Percentiles rank a stretch among this genome's conserved stretches.
These are phyloP conservation scores for Stromatinia cepivora DNA, from an alignment of 2,329 filamentous ascomycete genomes.

Conservation along the genomic window DNA sequence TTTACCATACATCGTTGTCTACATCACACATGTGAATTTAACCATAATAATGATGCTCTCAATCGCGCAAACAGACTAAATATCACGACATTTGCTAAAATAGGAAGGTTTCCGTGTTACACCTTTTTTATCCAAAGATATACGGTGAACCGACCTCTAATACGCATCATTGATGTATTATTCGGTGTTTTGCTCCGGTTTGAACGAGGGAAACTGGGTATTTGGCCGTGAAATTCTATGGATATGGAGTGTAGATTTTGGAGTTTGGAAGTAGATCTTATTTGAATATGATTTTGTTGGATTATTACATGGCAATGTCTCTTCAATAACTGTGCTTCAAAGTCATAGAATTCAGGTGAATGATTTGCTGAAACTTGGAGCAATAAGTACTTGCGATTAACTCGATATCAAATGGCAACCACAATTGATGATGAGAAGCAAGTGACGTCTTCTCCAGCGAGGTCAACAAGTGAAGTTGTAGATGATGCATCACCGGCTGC, in stretches of 20 bases:
- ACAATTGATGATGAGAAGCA: constrained; percentile 30
- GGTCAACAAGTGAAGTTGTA: constrained; percentile 17
- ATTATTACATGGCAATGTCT: neutral
- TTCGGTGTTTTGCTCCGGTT: constrained; percentile 1
- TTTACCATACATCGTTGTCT: neutral
- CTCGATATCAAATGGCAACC: constrained; percentile 15
- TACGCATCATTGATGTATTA: neutral
- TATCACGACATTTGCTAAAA: constrained; percentile 33
- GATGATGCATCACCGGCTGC: constrained; percentile 22
- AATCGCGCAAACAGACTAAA: constrained; percentile 17
- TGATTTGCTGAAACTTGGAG: neutral
- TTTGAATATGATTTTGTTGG: neutral
- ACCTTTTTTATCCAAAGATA: constrained; percentile 13
- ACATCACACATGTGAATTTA: neutral
- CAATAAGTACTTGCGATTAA: neutral
- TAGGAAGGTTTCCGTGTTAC: constrained; percentile 25
- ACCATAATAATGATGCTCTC: neutral
- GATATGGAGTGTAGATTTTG: neutral
- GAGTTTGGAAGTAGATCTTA: neutral
- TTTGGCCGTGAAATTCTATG: neutral
- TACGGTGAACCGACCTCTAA: neutral
- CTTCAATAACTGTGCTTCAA: neutral
- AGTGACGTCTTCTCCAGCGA: constrained; percentile 15
- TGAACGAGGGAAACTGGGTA: neutral
- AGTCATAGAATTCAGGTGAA: neutral